Evolutionary conservation across 2,329 filamentous ascomycete genomes (phyloP).

Genomic region (Akanthomyces muscarius): DNA sequence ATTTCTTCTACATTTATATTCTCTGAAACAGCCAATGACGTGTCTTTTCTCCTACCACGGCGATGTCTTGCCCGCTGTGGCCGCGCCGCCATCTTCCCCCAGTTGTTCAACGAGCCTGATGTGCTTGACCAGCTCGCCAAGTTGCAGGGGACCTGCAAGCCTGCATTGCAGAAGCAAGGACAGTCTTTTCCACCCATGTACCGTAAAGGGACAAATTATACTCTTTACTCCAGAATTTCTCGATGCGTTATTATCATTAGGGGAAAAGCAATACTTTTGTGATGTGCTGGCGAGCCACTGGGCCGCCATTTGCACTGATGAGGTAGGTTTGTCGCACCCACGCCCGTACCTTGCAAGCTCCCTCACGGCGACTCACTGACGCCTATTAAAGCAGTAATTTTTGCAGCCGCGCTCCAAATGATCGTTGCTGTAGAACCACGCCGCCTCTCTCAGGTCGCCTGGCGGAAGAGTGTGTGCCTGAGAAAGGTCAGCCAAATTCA

Average conservation of each 20-base stretch:
- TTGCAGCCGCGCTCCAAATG: constrained; percentile 6
- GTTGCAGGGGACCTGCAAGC: too few species aligned
- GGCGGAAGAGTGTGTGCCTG: not conserved
- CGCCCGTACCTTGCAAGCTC: too few species aligned
- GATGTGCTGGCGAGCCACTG: not conserved
- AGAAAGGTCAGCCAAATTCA: not conserved
- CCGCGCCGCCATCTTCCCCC: too few species aligned
- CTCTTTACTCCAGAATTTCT: not conserved
- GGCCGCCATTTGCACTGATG: not conserved
- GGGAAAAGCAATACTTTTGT: not conserved
- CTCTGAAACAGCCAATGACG: too few species aligned
- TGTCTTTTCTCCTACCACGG: too few species aligned
- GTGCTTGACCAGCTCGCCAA: too few species aligned
- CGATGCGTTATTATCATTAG: not conserved
- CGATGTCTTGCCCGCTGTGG: too few species aligned
- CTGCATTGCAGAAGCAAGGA: too few species aligned
- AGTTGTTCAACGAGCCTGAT: too few species aligned
- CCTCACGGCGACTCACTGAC: not conserved
- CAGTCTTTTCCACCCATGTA: too few species aligned
- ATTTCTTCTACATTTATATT: too few species aligned
- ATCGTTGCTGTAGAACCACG: constrained; percentile 13
- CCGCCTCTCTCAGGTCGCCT: not conserved
- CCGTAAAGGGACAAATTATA: not conserved
- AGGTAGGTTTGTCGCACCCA: too few species aligned
- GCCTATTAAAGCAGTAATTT: not conserved